Conservation (phyloP, 2,329 filamentous ascomycete species). For the Ophiobolus disseminans region DNA sequence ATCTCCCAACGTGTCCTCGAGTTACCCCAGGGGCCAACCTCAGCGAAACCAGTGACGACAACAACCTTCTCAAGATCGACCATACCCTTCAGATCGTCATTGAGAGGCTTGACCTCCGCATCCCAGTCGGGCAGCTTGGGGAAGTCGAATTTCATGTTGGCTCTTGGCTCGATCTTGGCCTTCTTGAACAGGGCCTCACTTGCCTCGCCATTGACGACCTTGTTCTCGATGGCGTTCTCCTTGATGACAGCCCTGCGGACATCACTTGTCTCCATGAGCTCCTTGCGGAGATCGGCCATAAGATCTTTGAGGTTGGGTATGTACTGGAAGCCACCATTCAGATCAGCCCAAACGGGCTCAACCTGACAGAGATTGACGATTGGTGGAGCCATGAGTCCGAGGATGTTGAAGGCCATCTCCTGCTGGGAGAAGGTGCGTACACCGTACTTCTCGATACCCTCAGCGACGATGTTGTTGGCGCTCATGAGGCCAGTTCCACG, state of each 20-base stretch:
- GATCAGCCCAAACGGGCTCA: conserved; percentile 94
- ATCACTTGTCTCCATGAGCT: conserved; percentile 94
- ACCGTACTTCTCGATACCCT: conserved; percentile 94
- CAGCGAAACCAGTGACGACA: conserved; percentile 94
- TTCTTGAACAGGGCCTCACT: conserved; percentile 95
- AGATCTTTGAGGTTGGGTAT: conserved; percentile 93
- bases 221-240: conserved; percentile 95
- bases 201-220: conserved; percentile 92
- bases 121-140: conserved; percentile 91
- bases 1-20: conserved; percentile 98
- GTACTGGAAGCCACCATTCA: conserved; percentile 98
- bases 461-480: conserved; percentile 95
- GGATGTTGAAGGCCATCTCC: conserved; percentile 98
- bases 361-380: conserved; percentile 95
- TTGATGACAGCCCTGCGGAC: conserved; percentile 92
- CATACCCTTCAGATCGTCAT: conserved; percentile 91
- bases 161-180: conserved; percentile 88
- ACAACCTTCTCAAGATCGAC: conserved; percentile 98
- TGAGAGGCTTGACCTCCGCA: conserved; percentile 85
- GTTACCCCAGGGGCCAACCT: conserved; percentile 98
- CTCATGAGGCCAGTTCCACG: conserved; percentile 98
- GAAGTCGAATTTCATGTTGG: conserved; percentile 98
- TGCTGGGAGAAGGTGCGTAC: conserved; percentile 98
- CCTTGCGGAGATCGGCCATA: conserved; percentile 91
- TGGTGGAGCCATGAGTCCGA: conserved; percentile 92